Base-by-base conservation (phyloP, 2,329 filamentous ascomycete species). In the Esteya vermicola region DNA sequence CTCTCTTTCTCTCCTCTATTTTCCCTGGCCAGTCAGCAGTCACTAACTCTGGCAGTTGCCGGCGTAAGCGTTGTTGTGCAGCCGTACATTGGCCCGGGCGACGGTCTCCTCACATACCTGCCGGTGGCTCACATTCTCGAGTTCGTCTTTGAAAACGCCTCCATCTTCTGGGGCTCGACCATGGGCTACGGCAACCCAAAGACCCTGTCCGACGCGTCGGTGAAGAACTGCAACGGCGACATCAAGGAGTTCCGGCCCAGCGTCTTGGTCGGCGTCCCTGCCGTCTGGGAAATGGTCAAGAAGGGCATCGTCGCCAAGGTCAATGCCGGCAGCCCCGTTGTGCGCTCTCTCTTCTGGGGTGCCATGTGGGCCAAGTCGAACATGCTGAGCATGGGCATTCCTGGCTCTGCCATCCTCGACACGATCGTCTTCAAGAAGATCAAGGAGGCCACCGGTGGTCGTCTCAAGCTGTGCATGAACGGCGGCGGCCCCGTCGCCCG, bases 161-260 rank as follows among this genome's bases (percentile, higher is more conserved):
- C 76, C 44, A 61, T 93, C 46, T 86, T 75, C 65, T 93, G 85
- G 85, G 85, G 85, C 52, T 75, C 81, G 42, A 84, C 78, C 41
- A 85, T 93, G 79, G 85, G 85, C 33, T 93, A 93, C 58, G 85
- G 85, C 47, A 88, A 85, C 58, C 81, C 84, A 30, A 81, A 82
- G 57, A 93, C 85, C 3, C 69, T 93, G 44, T 89, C 85, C 5
- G 85, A 93, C 55, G 64, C 66, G 27, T 88, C 81, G 5, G 80
- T 93, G 52, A 78, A 81, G 49, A 88, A 93, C 60, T 93, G 83
- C 68, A 78, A 80, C 51, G 85, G 85, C 49, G 85, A 93, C 53
- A 93, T 93, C 51, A 75, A 78, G 46, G 85, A 93, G 56, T 81
- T 93, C 59, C 78, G 75, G 57, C 85, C 85, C 3, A 85, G 81